Conservation (phyloP, 1,284 basidiomycete genomes). For the Athelia psychrophila region DNA sequence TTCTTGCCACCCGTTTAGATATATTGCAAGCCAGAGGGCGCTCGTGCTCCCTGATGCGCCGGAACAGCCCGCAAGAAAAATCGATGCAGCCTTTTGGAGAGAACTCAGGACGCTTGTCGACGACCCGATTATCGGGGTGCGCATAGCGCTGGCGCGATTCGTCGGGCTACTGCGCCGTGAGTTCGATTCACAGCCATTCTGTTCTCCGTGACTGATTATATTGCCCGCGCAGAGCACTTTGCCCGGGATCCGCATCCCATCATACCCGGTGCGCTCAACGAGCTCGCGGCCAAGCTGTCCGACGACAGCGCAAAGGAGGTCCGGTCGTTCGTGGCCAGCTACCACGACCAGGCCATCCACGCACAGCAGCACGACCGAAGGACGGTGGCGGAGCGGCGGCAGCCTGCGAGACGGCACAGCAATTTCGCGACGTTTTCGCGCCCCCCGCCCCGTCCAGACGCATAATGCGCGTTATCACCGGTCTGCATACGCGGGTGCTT, state of each 20-base stretch:
- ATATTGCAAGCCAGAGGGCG: constrained; percentile 70
- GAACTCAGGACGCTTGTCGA: constrained; percentile 55
- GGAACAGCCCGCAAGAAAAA: constrained; percentile 33
- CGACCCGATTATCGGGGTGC: constrained; percentile 83
- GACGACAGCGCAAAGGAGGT: constrained; percentile 51
- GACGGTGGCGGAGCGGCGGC: constrained; percentile 10
- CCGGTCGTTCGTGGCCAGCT: constrained; percentile 32
- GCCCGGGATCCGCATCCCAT: constrained; percentile 23
- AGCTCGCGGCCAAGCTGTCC: constrained; percentile 39
- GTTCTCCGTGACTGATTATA: not conserved
- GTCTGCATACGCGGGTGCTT: constrained; percentile 1
- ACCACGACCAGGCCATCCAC: not conserved
- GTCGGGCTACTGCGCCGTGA: constrained; percentile 53
- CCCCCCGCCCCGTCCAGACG: constrained; percentile 21
- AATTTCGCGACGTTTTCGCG: constrained; percentile 28
- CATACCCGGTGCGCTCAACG: constrained; percentile 24
- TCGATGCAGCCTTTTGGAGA: constrained; percentile 61
- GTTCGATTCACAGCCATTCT: constrained; percentile 19
- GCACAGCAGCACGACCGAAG: constrained; percentile 8
- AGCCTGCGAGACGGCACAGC: constrained; percentile 16
- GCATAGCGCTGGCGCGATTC: constrained; percentile 80
- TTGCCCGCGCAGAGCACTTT: constrained; percentile 17
- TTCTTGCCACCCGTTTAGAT: constrained; percentile 33
- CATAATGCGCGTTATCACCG: constrained; percentile 4
- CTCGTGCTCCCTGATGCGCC: constrained; percentile 43